Percentiles rank a stretch among this genome's conserved stretches.
Evolutionary conservation across 768 basidiomycete species (phyloP).

Genomic region (Trametopsis cervina): DNA sequence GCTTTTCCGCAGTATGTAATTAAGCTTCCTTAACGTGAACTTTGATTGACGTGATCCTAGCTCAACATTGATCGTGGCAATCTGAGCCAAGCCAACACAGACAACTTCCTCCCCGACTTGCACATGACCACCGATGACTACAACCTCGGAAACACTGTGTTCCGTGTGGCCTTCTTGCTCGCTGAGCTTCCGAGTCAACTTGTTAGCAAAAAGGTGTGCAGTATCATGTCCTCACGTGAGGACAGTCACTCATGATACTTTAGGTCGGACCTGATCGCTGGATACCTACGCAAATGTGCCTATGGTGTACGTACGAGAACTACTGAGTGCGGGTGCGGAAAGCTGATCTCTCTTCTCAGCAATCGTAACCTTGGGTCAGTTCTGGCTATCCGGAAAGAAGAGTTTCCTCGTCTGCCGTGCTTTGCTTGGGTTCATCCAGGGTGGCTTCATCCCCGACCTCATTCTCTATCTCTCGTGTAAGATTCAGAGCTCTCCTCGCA

Average conservation of each 20-base stretch:
- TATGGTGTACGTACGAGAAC: constrained; percentile 13
- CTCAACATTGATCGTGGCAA: constrained; percentile 43
- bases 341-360: constrained; percentile 33
- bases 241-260: not conserved
- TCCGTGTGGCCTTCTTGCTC: constrained; percentile 14
- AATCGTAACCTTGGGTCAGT: constrained; percentile 44
- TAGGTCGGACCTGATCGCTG: constrained; percentile 49
- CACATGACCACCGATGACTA: constrained; percentile 45
- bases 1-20: constrained; percentile 47
- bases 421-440: constrained; percentile 43
- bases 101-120: constrained; percentile 54
- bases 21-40: too few species aligned
- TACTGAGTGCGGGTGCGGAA: not conserved
- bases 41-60: too few species aligned
- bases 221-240: too few species aligned
- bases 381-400: constrained; percentile 42
- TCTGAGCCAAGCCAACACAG: constrained; percentile 54
- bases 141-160: constrained; percentile 12
- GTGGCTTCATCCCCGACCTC: constrained; percentile 30
- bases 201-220: constrained; percentile 44
- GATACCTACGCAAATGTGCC: constrained; percentile 46
- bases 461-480: constrained; percentile 49
- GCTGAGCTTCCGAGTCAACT: constrained; percentile 57
- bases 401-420: constrained; percentile 40
- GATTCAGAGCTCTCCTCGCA: not conserved